These are phyloP conservation scores for Calocybe gangraenosa DNA, from an alignment of 768 basidiomycete species.

Conservation along the genomic window DNA sequence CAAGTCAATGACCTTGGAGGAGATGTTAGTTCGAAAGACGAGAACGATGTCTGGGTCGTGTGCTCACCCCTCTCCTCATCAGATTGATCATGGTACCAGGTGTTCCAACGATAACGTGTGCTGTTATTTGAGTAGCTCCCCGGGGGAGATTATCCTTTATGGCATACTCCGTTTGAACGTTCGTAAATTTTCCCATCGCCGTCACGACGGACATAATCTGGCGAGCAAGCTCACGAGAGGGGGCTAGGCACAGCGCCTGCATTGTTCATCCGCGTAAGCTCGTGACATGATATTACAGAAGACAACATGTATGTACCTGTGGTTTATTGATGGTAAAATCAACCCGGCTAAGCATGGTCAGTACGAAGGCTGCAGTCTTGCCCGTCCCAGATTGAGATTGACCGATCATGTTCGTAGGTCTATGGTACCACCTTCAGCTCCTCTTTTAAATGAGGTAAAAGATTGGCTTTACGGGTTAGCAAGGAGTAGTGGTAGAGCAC, in stretches of 20 bases:
- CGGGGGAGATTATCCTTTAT: constrained; percentile 83
- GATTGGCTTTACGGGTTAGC: constrained; percentile 64
- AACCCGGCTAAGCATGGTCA: constrained; percentile 94
- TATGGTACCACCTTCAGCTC: constrained; percentile 26
- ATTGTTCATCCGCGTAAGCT: neutral
- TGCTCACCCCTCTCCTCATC: constrained; percentile 54
- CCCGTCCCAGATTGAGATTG: constrained; percentile 99
- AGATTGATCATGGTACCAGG: constrained; percentile 94
- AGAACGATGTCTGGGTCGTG: neutral
- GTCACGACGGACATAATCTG: constrained; percentile 96
- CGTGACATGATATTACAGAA: neutral
- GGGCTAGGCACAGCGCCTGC: constrained; percentile 95
- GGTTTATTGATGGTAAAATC: constrained; percentile 80
- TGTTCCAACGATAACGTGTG: constrained; percentile 93
- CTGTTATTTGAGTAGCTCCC: constrained; percentile 64
- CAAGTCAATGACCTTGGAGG: constrained; percentile 60
- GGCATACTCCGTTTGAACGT: constrained; percentile 91
- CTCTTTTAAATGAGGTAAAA: neutral
- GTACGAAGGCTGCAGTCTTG: constrained; percentile 96
- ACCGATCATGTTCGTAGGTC: constrained; percentile 98
- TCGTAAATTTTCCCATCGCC: constrained; percentile 93
- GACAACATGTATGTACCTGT: constrained; percentile 53
- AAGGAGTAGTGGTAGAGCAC: constrained; percentile 88
- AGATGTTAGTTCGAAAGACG: neutral
- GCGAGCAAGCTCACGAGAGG: constrained; percentile 93